Conservation (phyloP, 208 protist species). For the Leishmania tropica region DNA sequence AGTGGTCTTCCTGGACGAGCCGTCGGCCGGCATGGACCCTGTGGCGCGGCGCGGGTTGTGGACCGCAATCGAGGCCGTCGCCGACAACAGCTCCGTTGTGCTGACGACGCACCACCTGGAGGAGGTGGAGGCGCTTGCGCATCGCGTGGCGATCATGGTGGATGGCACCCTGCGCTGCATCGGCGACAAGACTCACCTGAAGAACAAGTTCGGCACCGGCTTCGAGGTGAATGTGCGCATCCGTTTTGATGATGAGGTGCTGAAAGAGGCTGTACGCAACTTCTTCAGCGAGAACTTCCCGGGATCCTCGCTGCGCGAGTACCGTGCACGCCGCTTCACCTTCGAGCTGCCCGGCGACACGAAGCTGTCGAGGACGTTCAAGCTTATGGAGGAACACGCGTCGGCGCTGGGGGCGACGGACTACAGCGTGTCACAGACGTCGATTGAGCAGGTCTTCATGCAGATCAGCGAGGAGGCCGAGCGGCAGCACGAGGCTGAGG, state of each 20-base stretch:
- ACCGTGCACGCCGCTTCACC: not conserved
- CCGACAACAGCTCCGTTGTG: too few species aligned
- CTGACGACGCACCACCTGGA: constrained; percentile 94
- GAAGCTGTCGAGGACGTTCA: constrained; percentile 46
- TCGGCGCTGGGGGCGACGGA: constrained; percentile 45
- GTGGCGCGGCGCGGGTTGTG: constrained; percentile 40
- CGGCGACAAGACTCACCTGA: constrained; percentile 80
- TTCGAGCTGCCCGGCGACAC: constrained; percentile 1
- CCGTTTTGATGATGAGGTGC: constrained; percentile 14
- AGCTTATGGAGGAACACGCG: constrained; percentile 43
- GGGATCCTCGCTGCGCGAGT: not conserved
- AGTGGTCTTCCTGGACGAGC: constrained; percentile 74
- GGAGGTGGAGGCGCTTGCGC: constrained; percentile 89
- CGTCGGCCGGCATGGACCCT: constrained; percentile 73
- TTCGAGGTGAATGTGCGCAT: constrained; percentile 48
- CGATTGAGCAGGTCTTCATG: constrained; percentile 17
- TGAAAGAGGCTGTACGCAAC: constrained; percentile 4
- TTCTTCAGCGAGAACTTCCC: not conserved
- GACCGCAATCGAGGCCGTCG: too few species aligned
- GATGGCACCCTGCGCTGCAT: constrained; percentile 81
- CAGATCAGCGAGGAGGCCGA: constrained; percentile 60
- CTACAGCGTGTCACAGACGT: constrained; percentile 83
- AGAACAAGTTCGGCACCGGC: constrained; percentile 66
- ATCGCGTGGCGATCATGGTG: constrained; percentile 80
- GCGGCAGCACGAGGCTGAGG: constrained; percentile 27